phyloP scores from a whole-genome alignment of 345 rosid species.

The Geranium rotundifolium region DNA sequence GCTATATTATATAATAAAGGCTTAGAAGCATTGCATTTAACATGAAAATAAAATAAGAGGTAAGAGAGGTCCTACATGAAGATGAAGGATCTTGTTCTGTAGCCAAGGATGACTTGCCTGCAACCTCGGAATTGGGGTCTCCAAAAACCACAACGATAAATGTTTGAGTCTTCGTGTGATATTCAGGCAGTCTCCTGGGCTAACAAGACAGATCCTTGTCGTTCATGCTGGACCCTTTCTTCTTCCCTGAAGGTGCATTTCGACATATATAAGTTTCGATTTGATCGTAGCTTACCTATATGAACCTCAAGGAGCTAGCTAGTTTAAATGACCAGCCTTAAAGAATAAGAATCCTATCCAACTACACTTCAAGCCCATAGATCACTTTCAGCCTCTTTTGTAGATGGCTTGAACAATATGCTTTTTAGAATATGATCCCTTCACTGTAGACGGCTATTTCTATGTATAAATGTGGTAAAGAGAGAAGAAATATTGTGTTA shows the following conservation, averaged over 20 bases:
- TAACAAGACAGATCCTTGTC: slow-evolving; percentile 21
- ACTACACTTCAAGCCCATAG: too few species aligned
- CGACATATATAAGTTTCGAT: too few species aligned
- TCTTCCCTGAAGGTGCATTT: slow-evolving; percentile 4
- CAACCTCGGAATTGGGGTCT: slow-evolving; percentile 7
- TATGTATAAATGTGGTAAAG: not conserved
- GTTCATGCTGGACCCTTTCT: slow-evolving; percentile 23
- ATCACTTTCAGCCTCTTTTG: too few species aligned
- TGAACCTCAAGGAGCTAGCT: not conserved
- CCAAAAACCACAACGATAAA: not conserved
- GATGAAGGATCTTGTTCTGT: slow-evolving; percentile 23
- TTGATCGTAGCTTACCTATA: too few species aligned
- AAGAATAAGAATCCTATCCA: too few species aligned
- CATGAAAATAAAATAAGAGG: not conserved
- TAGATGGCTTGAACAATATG: too few species aligned
- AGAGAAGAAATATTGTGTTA: not conserved
- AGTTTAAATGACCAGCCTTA: too few species aligned
- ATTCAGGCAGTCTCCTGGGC: slow-evolving; percentile 33
- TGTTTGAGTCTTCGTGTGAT: not conserved
- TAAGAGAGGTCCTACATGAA: slow-evolving; percentile 32
- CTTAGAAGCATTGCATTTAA: not conserved
- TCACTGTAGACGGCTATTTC: not conserved
- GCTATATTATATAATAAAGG: not conserved
- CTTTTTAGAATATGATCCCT: too few species aligned
- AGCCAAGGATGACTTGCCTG: slow-evolving; percentile 62